Percentiles rank a stretch among this genome's conserved stretches.
These are phyloP conservation scores for Jacaranda mimosifolia DNA, from an alignment of 257 asterid genomes.

Conservation along the genomic window DNA sequence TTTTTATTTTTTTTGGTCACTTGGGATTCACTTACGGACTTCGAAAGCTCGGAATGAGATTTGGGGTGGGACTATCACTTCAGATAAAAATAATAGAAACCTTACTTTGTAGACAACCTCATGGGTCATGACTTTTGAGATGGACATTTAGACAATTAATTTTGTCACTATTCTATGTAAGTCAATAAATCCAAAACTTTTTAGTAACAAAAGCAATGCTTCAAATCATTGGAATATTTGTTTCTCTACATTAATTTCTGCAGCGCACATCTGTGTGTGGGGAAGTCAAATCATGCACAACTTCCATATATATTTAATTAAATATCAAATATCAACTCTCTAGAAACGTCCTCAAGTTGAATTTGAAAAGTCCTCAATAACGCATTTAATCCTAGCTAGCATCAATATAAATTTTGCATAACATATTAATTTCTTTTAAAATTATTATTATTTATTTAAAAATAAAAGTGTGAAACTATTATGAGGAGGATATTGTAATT, in stretches of 20 bases:
- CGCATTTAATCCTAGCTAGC: too few species aligned
- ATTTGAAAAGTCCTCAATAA: too few species aligned
- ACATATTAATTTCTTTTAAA: too few species aligned
- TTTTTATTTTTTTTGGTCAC: background rate
- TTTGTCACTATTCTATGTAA: background rate
- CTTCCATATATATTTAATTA: background rate
- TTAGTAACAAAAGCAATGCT: background rate
- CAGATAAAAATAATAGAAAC: background rate
- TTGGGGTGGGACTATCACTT: background rate
- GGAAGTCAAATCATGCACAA: background rate
- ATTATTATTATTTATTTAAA: too few species aligned
- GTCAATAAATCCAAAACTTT: background rate
- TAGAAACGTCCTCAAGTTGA: background rate
- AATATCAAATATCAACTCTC: background rate
- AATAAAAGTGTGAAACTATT: too few species aligned
- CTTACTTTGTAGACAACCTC: conserved; percentile 7
- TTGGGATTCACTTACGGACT: background rate
- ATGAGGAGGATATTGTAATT: too few species aligned
- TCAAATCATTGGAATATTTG: background rate
- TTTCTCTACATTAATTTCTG: background rate
- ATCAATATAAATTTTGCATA: too few species aligned
- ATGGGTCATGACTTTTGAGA: background rate
- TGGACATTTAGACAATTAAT: background rate
- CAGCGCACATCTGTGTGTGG: background rate
- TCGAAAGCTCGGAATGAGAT: background rate